Evolutionary conservation across 2,329 filamentous ascomycete species (phyloP), one percentile per base, ranked within the genome.

Genomic region (Metarhizium anisopliae): DNA sequence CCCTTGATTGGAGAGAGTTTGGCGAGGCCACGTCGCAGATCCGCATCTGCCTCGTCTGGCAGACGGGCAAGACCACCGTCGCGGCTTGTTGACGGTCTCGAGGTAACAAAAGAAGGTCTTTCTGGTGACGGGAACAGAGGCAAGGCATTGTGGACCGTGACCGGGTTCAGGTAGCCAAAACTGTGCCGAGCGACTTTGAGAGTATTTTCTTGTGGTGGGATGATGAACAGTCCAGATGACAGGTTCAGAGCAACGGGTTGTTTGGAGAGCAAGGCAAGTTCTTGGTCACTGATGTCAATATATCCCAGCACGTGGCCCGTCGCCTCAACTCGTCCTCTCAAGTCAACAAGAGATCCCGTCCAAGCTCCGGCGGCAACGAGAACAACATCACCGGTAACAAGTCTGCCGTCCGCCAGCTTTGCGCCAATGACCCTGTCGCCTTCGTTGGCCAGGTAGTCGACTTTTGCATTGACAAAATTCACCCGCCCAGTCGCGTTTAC

Each of bases 321-420:
- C 2, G 92, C 88, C 60, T 87, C 81, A 43, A 85, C 85, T 49
- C 88, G 82, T 30, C 90, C 89, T 50, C 85, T 77, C 1, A 96
- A 75, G 69, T 96, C 88, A 55, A 96, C 73, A 25, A 96, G 77
- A 1, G 81, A 79, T 2, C 85, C 82, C 2, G 89, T 90, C 92
- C 93, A 97, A 4, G 93, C 91, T 16, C 93, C 93, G 0, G 91
- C 85, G 0, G 93, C 91, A 2, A 95, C 78, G 55, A 96, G 77
- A 38, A 89, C 85, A 7, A 95, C 77, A 57, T 90, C 87, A 2
- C 87, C 89, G 4, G 71, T 72, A 6, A 73, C 59, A 6, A 75
- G 25, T 76, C 53, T 58, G 6, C 66, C 65, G 51, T 69, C 64
- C n/a, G 60, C 60, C 50, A 72, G 52, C 59, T 65, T 65, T 16